Percentiles rank a stretch among this genome's conserved stretches.
Conservation (phyloP, 441 rosid genomes). For the Pelargonium hybrid region DNA sequence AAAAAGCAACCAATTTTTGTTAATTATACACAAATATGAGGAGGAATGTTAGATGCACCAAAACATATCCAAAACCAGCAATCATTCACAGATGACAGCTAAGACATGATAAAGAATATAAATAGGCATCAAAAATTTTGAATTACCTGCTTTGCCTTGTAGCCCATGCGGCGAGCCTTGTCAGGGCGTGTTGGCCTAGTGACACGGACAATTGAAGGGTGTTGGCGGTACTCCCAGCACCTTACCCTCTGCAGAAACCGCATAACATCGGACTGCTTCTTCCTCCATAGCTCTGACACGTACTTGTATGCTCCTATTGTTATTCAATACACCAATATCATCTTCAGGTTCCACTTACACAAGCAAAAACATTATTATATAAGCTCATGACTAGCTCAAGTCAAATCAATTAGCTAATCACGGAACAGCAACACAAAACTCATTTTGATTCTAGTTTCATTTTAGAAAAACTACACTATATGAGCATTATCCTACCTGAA, state of each 20-base stretch:
- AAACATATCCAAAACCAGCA: no score
- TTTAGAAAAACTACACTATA: neutral
- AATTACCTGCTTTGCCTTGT: slow-evolving; percentile 35
- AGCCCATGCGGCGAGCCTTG: slow-evolving; percentile 56
- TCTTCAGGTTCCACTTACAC: neutral
- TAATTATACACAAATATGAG: no score
- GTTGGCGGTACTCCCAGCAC: slow-evolving; percentile 66
- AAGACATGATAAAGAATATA: no score
- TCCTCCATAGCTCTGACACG: slow-evolving; percentile 64
- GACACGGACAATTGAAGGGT: slow-evolving; percentile 52
- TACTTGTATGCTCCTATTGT: slow-evolving; percentile 51
- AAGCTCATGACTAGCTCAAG: neutral
- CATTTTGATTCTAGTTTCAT: neutral
- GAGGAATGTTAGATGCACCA: no score
- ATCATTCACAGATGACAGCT: no score
- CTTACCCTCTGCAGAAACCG: slow-evolving; percentile 58
- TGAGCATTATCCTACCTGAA: neutral
- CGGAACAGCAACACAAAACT: no score
- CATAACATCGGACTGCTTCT: slow-evolving; percentile 70
- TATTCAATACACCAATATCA: neutral
- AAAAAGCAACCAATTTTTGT: no score
- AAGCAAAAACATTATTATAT: neutral
- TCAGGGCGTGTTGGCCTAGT: slow-evolving; percentile 58
- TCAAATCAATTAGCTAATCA: no score
- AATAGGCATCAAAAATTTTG: no score